A percentile compares a stretch with the other conserved stretches of the same genome.
phyloP scores from a whole-genome alignment of 306 rosid species.

The Lablab purpureus region DNA sequence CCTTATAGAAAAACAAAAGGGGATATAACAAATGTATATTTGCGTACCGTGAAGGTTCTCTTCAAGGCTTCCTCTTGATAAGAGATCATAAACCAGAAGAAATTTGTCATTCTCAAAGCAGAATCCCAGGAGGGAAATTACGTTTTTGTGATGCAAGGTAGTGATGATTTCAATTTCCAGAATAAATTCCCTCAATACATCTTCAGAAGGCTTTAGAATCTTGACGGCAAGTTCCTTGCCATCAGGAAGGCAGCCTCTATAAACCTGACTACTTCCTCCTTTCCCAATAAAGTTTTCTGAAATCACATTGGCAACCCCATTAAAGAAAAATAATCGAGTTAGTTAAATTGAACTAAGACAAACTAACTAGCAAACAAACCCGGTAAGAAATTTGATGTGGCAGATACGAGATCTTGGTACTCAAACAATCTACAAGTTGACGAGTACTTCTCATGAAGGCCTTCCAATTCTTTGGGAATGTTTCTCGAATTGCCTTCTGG shows the following conservation, averaged over 20 bases:
- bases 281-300: constrained; percentile 89
- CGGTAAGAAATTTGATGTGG: constrained; percentile 82
- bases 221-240: constrained; percentile 93
- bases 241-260: constrained; percentile 88
- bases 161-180: constrained; percentile 91
- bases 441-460: constrained; percentile 83
- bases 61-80: constrained; percentile 97
- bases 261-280: constrained; percentile 96
- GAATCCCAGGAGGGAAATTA: constrained; percentile 89
- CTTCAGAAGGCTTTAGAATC: constrained; percentile 87
- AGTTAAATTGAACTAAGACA: constrained; percentile 28
- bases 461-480: constrained; percentile 77
- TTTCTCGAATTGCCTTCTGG: constrained; percentile 49
- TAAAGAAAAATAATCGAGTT: neutral
- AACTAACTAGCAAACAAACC: constrained; percentile 59
- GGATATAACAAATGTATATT: neutral
- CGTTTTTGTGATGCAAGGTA: constrained; percentile 81
- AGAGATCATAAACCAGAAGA: constrained; percentile 90
- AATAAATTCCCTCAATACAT: constrained; percentile 75
- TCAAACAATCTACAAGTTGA: constrained; percentile 79
- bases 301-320: constrained; percentile 41
- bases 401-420: constrained; percentile 76
- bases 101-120: constrained; percentile 86
- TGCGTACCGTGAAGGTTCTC: constrained; percentile 88
- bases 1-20: constrained; percentile 19